Evolutionary conservation across 768 basidiomycete species (phyloP), one percentile per base, ranked within the genome.

Genomic region (Rhodotorula diobovata): DNA sequence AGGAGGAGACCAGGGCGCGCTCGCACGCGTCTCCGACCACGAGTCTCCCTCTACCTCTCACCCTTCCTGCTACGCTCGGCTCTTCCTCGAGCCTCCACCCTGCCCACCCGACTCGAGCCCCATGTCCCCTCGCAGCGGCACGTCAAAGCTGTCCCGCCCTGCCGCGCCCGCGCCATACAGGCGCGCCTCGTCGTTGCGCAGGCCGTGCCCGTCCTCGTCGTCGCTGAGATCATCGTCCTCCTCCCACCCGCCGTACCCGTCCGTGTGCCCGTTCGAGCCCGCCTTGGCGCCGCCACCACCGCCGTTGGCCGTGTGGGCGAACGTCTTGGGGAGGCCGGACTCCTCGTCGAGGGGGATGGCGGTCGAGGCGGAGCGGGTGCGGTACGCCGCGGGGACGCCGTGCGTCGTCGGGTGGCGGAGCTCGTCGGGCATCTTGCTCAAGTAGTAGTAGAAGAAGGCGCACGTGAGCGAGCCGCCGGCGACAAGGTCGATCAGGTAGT

Each of bases 401-500:
- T 34, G 34, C 37, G 61, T 67, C 11, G 70, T 71, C 21, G 66
- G 66, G 65, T 72, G 62, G 15, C 68, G 61, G 10, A 72, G 57
- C 50, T 70, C 68, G 61, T 69, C 71, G n/a, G 70, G 70, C 70
- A 71, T 71, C 61, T 71, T 64, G 71, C 46, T 39, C 34, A 75
- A 65, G 66, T 72, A 72, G 54, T 70, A 75, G 62, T 77, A 97
- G 84, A 97, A 98, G 77, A 86, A 88, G 30, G 86, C 85, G 48
- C 89, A 88, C 58, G 94, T 89, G 72, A 99, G 85, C 79, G 93
- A 95, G 0, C 90, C 91, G 23, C 96, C 96, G 18, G 88, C 90
- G 60, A 93, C 91, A 79, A 97, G 91, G 79, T 99, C 96, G 82
- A 99, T 93, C 78, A 99, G 89, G 84, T 98, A 98, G 82, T 98